Evolutionary conservation across 352 stramenopile genomes (phyloP).

Genomic region (Aphanomyces stellatus): DNA sequence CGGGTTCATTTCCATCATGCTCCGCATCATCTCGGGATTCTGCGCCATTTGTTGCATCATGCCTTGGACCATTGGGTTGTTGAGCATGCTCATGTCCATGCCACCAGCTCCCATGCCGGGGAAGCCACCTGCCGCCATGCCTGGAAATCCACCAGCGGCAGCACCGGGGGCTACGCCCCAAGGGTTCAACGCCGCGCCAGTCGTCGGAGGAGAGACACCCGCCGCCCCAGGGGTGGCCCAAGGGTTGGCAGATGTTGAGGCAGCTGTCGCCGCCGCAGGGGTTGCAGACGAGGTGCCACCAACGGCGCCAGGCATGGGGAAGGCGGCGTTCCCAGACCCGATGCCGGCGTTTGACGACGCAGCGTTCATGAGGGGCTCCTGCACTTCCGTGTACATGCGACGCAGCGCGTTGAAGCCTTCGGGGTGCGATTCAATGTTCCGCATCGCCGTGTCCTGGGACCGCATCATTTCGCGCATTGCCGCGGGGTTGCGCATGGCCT

Average conservation of each 20-base stretch:
- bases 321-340: constrained; percentile 40
- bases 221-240: constrained; percentile 32
- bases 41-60: constrained; percentile 73
- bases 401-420: constrained; percentile 96
- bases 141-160: too few relatives aligned
- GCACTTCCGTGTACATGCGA: constrained; percentile 90
- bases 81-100: constrained; percentile 55
- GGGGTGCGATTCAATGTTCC: constrained; percentile 95
- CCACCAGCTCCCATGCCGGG: constrained; percentile 23
- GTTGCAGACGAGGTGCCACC: constrained; percentile 32
- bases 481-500: constrained; percentile 95
- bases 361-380: constrained; percentile 95
- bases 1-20: constrained; percentile 87
- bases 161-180: too few relatives aligned
- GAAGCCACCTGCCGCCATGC: constrained; percentile 19
- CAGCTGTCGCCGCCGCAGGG: constrained; percentile 21
- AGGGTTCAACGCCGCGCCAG: constrained; percentile 38
- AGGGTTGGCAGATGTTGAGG: constrained; percentile 35
- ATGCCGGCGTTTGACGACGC: constrained; percentile 39
- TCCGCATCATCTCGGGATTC: constrained; percentile 71
- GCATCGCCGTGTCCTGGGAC: constrained; percentile 94
- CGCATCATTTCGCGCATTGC: constrained; percentile 96
- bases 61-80: constrained; percentile 81
- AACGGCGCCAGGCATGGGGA: constrained; percentile 76
- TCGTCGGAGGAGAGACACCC: not conserved